These are phyloP conservation scores for Aspergillus sp. DNA, from an alignment of 2,329 filamentous ascomycete genomes.

Conservation along the genomic window DNA sequence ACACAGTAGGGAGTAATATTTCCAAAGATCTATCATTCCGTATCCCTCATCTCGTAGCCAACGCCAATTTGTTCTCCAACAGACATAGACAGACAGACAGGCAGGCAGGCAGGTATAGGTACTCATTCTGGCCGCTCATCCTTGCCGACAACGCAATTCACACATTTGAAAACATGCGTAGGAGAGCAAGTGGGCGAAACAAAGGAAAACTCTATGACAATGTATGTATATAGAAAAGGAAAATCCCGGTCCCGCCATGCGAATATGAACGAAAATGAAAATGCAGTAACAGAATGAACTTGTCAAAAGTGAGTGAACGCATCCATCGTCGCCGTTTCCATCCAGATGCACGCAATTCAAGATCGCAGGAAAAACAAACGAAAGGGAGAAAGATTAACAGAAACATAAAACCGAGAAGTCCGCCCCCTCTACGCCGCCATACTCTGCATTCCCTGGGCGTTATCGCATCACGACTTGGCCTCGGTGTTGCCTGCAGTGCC, in stretches of 20 bases:
- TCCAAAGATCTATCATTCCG: not conserved
- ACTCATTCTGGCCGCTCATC: not conserved
- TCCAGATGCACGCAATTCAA: conserved; percentile 8
- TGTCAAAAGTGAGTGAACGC: conserved; percentile 7
- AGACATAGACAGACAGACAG: not conserved
- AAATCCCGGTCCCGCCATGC: conserved; percentile 15
- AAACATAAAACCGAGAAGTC: too few relatives aligned
- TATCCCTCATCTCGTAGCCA: not conserved
- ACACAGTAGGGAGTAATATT: not conserved
- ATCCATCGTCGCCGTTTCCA: conserved; percentile 12
- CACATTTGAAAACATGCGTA: not conserved
- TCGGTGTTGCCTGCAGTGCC: conserved; percentile 23
- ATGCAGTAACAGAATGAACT: conserved; percentile 1
- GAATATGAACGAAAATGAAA: conserved; percentile 4
- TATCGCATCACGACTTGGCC: conserved; percentile 25
- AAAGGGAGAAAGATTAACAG: too few relatives aligned
- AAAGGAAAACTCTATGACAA: conserved; percentile 18
- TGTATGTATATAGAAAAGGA: conserved; percentile 22
- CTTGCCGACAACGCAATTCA: not conserved
- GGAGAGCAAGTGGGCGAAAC: conserved; percentile 4
- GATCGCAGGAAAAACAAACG: not conserved
- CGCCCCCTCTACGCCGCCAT: conserved; percentile 1
- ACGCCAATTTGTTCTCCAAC: not conserved
- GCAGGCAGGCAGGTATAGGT: not conserved
- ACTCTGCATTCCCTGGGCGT: not conserved